A percentile compares a stretch with the other conserved stretches of the same genome.
These are phyloP conservation scores for Penicillium daleae DNA, from an alignment of 495 filamentous ascomycete species.

Conservation along the genomic window DNA sequence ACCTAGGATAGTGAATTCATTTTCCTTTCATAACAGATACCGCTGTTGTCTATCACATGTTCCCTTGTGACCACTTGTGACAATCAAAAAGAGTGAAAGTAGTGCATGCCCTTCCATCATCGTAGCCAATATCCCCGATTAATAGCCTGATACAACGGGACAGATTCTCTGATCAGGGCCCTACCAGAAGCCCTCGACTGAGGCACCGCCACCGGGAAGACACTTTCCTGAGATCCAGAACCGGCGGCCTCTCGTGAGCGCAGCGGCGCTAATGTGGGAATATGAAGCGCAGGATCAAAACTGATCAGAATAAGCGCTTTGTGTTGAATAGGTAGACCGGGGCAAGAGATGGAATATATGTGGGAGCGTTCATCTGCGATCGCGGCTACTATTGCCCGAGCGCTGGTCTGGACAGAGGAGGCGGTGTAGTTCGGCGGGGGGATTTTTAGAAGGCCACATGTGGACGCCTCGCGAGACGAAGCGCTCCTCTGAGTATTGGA, in stretches of 20 bases:
- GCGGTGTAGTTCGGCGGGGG: conserved; percentile 49
- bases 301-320: conserved; percentile 62
- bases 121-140: conserved; percentile 45
- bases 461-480: conserved; percentile 55
- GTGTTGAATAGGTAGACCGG: conserved; percentile 42
- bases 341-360: conserved; percentile 57
- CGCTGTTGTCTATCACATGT: no score
- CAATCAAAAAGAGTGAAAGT: no score
- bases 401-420: conserved; percentile 61
- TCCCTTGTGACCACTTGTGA: no score
- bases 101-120: conserved; percentile 14
- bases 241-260: no score
- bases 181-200: conserved; percentile 9
- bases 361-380: conserved; percentile 64
- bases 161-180: conserved; percentile 37
- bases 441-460: conserved; percentile 63
- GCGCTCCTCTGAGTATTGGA: conserved; percentile 45
- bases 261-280: conserved; percentile 34
- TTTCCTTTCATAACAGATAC: no score
- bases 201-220: conserved; percentile 10
- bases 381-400: conserved; percentile 52
- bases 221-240: no score
- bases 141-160: conserved; percentile 42
- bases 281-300: conserved; percentile 61
- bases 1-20: no score